These are phyloP conservation scores for Quercus tomentella DNA, from an alignment of 331 rosid genomes.

Conservation along the genomic window DNA sequence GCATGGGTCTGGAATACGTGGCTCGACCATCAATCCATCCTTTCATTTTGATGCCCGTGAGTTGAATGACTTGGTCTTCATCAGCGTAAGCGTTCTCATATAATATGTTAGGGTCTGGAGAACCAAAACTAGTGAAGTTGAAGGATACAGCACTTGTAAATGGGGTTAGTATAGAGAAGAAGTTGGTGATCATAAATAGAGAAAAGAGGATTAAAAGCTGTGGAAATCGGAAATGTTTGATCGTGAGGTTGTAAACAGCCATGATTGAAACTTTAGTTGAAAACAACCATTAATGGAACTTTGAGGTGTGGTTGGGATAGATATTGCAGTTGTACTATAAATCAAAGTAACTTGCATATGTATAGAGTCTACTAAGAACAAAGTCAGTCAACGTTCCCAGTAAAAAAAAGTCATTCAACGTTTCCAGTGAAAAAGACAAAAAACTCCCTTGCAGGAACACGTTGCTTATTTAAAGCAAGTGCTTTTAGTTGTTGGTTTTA, in stretches of 20 bases:
- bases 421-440: no score
- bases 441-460: no score
- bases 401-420: no score
- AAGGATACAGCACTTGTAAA: slow-evolving; percentile 14
- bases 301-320: no score
- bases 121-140: slow-evolving; percentile 23
- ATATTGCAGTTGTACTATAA: no score
- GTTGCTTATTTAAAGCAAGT: no score
- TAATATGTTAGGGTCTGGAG: neutral
- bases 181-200: neutral
- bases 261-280: no score
- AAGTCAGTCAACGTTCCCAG: no score
- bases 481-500: no score
- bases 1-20: slow-evolving; percentile 26
- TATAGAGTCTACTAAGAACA: no score
- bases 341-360: no score
- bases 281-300: no score
- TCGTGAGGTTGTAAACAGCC: neutral
- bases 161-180: slow-evolving; percentile 9
- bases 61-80: neutral
- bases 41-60: neutral
- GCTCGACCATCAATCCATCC: slow-evolving; percentile 18
- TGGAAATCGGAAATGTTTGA: neutral
- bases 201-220: neutral
- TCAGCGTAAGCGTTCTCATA: slow-evolving; percentile 22